Evolutionary conservation across 1,139 yeast genomes (phyloP).

Genomic region (Suhomyces bribrorum): DNA sequence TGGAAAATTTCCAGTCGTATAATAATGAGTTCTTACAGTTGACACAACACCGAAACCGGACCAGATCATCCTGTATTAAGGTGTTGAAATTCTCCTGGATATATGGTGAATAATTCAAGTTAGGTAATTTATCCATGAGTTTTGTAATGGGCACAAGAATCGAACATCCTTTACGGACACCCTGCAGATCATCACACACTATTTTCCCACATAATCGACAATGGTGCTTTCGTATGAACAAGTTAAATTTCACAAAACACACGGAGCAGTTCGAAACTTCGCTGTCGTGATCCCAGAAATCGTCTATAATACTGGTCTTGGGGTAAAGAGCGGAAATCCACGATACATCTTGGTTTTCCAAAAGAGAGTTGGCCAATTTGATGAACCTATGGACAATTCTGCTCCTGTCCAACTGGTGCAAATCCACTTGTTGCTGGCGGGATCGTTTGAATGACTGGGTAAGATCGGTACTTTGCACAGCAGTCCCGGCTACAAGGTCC

Average conservation of each 20-base stretch:
- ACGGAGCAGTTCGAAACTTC: constrained; percentile 57
- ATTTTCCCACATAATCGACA: constrained; percentile 82
- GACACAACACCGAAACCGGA: constrained; percentile 55
- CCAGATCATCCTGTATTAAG: constrained; percentile 16
- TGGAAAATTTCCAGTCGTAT: constrained; percentile 54
- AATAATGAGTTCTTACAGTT: constrained; percentile 67
- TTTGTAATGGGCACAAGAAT: constrained; percentile 62
- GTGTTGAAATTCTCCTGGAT: constrained; percentile 24
- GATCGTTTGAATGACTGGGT: constrained; percentile 42
- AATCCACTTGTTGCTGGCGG: constrained; percentile 45
- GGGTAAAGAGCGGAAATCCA: background rate
- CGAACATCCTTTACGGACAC: constrained; percentile 55
- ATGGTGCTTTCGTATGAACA: constrained; percentile 77
- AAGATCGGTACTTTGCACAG: constrained; percentile 43
- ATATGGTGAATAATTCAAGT: constrained; percentile 37
- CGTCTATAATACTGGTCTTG: constrained; percentile 12
- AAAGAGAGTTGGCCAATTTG: constrained; percentile 33
- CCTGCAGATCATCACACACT: constrained; percentile 68
- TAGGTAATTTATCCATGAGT: constrained; percentile 44
- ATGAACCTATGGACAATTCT: constrained; percentile 66
- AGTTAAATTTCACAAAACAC: constrained; percentile 59
- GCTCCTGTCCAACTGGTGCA: constrained; percentile 50
- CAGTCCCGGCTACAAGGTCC: constrained; percentile 48
- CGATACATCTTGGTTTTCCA: constrained; percentile 18
- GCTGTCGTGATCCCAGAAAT: constrained; percentile 67